Conservation (phyloP, 352 stramenopile genomes). For the Globisporangium irregulare region DNA sequence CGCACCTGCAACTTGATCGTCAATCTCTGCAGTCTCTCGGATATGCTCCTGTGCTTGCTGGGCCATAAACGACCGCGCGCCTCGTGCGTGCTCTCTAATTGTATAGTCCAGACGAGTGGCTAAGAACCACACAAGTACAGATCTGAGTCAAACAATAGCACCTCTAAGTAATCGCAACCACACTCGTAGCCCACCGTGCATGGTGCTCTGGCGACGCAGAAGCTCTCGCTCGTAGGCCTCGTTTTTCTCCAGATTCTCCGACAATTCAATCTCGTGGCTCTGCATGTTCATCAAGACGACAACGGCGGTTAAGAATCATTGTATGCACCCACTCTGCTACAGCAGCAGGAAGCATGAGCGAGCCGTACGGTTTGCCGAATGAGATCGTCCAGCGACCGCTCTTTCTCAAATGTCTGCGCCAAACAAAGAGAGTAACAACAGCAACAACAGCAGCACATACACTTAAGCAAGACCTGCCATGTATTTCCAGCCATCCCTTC, state of each 20-base stretch:
- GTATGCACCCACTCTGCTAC: background rate
- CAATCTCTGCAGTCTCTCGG: conserved; percentile 27
- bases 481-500: background rate
- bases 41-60: conserved; percentile 46
- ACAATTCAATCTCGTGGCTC: conserved; percentile 71
- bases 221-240: conserved; percentile 66
- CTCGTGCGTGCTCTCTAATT: conserved; percentile 60
- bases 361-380: conserved; percentile 60
- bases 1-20: conserved; percentile 41
- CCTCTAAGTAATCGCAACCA: background rate
- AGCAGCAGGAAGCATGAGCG: background rate
- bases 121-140: conserved; percentile 15
- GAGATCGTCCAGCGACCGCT: conserved; percentile 64
- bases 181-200: conserved; percentile 33
- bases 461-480: background rate
- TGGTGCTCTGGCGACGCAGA: conserved; percentile 44
- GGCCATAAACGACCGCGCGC: conserved; percentile 52
- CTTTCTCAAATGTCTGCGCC: conserved; percentile 73
- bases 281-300: conserved; percentile 17
- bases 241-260: conserved; percentile 78
- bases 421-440: background rate
- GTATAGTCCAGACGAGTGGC: conserved; percentile 54
- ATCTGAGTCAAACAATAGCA: background rate
- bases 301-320: background rate
- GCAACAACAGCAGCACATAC: background rate